Base-by-base conservation (phyloP, 495 filamentous ascomycete genomes). In the Talaromyces wortmannii region DNA sequence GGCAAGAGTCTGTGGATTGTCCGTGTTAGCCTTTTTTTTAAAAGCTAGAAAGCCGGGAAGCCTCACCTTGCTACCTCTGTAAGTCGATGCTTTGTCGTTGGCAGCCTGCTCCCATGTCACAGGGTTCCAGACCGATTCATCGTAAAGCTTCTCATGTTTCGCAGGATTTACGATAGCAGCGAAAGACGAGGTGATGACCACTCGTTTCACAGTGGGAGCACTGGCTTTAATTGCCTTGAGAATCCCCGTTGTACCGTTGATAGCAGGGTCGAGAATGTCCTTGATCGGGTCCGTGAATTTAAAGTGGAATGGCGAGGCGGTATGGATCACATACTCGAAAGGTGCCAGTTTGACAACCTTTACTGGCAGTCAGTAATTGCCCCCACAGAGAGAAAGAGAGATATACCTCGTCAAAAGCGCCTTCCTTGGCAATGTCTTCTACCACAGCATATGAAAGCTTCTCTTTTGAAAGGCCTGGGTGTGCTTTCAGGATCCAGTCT, bases 271-370 rank as follows among this genome's bases (percentile, higher is more conserved):
- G 45, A 96, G 67, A 44, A 97, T 80, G 45, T 96, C 88, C 57
- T 83, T 94, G 58, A 90, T 75, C 7, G 87, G 79, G 64, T 96
- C 88, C 17, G 74, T 75, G 46, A 78, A 75, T 13, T 82, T 82
- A 73, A 81, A 88, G 65, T 92, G 88, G 73, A 95, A 95, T 4
- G 92, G 91, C 11, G 83, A 87, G 3, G 92, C 91, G 0, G 90
- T 95, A 69, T 97, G 92, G 48, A 96, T 74, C 23, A 97, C 90
- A 57, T 83, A 86, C 56, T 92, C 91, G 57, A 96, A 85, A 3
- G 84, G 87, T 1, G 88, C 70, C 13, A 78, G 83, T 67, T 83
- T 81, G 55, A 91, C 82, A 13, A 88, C 73, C 74, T 77, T 18
- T 36, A 18, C 15, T 31, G 4, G 7, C 3, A n/a, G 40, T 53